A percentile compares a stretch with the other conserved stretches of the same genome.
Evolutionary conservation across 495 filamentous ascomycete species (phyloP).

Genomic region (Letharia lupina): DNA sequence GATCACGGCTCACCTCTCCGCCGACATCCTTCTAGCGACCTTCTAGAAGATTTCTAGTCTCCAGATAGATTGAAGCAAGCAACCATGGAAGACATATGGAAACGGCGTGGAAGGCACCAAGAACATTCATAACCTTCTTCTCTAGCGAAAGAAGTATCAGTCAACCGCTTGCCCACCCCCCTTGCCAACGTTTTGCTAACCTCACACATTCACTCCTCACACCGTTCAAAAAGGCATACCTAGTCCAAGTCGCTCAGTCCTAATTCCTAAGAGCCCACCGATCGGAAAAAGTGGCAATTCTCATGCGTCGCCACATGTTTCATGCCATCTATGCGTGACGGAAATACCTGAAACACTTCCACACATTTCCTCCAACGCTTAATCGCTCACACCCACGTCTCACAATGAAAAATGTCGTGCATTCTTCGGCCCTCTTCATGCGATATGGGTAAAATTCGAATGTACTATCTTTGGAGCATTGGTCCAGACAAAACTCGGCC

Average conservation of each 20-base stretch:
- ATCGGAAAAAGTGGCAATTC: background rate
- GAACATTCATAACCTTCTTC: background rate
- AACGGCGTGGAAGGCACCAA: constrained; percentile 17
- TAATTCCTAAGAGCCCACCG: background rate
- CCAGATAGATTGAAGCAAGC: no score
- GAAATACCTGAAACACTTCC: constrained; percentile 23
- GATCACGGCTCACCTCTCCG: background rate
- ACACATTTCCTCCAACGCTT: background rate
- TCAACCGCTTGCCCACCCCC: no score
- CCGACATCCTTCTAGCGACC: constrained; percentile 19
- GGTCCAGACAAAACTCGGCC: background rate
- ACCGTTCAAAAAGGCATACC: no score
- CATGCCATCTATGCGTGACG: constrained; percentile 14
- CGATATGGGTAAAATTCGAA: background rate
- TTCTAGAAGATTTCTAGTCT: constrained; percentile 20
- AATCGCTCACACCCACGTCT: constrained; percentile 8
- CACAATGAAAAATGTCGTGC: background rate
- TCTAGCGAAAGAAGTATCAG: no score
- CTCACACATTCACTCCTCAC: no score
- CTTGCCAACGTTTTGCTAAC: no score
- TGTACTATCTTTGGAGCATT: background rate
- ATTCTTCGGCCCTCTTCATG: background rate
- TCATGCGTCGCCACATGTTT: background rate
- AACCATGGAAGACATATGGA: constrained; percentile 1
- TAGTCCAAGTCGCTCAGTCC: background rate